Evolutionary conservation across 2,329 filamentous ascomycete species (phyloP).

Genomic region (Epicoccum sorghinum): DNA sequence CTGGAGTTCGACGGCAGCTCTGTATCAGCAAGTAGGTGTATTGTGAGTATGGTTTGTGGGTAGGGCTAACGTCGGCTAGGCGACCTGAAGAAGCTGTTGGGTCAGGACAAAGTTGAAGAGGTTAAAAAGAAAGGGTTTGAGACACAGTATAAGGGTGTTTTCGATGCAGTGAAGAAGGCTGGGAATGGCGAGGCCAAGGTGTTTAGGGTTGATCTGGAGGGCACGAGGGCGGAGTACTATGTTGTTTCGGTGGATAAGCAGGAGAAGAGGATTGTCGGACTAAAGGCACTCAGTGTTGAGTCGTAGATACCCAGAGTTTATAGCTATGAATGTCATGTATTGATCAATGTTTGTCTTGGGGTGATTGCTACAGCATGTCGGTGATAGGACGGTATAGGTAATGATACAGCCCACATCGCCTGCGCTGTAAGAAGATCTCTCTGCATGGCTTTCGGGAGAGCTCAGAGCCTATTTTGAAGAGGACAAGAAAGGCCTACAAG

Average conservation of each 20-base stretch:
- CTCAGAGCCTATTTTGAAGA: no score
- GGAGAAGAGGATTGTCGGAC: conserved; percentile 71
- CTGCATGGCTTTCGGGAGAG: no score
- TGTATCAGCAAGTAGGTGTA: conserved; percentile 2
- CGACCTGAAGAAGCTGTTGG: conserved; percentile 72
- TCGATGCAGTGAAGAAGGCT: conserved; percentile 72
- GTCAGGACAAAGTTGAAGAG: conserved; percentile 66
- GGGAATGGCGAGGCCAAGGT: conserved; percentile 73
- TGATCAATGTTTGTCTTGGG: background rate
- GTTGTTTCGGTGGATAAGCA: conserved; percentile 68
- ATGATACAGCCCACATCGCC: no score
- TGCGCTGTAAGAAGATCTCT: no score
- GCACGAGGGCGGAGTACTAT: conserved; percentile 78
- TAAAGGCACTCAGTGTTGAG: conserved; percentile 80
- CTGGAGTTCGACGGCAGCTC: conserved; percentile 63
- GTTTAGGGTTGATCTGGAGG: conserved; percentile 70
- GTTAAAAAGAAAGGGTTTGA: conserved; percentile 74
- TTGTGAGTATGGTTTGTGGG: background rate
- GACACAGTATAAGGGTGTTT: conserved; percentile 71
- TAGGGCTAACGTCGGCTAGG: conserved; percentile 53
- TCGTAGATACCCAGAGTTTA: conserved; percentile 28
- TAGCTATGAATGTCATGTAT: background rate
- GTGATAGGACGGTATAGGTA: no score
- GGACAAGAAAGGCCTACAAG: no score
- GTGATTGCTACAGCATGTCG: no score